Conservation (phyloP, 805 yeast genomes). For the Saturnispora mendoncae region DNA sequence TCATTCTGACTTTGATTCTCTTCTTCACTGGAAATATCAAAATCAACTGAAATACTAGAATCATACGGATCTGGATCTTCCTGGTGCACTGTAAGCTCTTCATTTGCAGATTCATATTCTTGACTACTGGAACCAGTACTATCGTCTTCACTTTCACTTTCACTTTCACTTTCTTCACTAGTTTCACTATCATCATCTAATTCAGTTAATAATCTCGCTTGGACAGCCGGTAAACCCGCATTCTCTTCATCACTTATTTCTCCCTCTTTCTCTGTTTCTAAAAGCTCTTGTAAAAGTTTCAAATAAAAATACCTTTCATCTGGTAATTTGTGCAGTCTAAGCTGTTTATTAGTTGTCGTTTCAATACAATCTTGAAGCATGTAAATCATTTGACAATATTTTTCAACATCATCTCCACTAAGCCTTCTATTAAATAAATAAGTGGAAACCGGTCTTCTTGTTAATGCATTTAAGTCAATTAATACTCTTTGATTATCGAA, state of each 20-base stretch:
- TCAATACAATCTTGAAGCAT: not conserved
- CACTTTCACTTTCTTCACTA: not conserved
- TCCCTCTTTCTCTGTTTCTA: not conserved
- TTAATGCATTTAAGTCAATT: not conserved
- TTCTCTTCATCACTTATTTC: not conserved
- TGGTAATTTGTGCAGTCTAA: not conserved
- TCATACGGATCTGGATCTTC: not conserved
- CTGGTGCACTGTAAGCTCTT: no score
- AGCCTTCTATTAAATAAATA: not conserved
- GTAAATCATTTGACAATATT: not conserved
- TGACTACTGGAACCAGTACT: slow-evolving; percentile 12
- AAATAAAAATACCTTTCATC: not conserved
- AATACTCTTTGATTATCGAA: not conserved
- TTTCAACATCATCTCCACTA: not conserved
- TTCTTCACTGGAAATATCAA: not conserved
- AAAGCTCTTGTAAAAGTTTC: not conserved
- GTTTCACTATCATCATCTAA: not conserved
- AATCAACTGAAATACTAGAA: not conserved
- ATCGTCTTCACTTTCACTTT: not conserved
- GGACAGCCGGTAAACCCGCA: not conserved
- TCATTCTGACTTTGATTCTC: no score
- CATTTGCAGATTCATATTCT: not conserved
- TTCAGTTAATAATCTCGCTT: not conserved
- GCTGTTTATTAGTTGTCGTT: not conserved
- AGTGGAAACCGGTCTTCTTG: not conserved